Conservation (phyloP, 768 basidiomycete species). For the Calocera cornea region DNA sequence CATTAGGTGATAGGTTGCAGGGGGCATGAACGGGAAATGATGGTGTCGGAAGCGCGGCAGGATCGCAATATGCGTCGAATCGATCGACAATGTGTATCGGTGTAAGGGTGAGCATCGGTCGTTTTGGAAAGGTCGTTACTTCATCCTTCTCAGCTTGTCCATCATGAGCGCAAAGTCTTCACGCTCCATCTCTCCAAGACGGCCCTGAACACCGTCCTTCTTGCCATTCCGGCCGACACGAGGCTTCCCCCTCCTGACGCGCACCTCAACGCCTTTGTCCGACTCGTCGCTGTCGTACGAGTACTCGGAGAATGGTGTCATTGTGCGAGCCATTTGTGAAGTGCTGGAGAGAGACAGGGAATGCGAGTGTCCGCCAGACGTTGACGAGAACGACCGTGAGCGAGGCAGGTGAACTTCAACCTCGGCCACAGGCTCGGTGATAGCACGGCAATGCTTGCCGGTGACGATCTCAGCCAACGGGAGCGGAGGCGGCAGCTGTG, state of each 20-base stretch:
- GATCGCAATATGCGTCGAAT: not conserved
- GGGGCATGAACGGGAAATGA: not conserved
- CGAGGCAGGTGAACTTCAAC: not conserved
- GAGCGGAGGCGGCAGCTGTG: not conserved
- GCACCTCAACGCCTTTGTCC: not conserved
- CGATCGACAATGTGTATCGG: not conserved
- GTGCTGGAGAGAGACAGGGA: not conserved
- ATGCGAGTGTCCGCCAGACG: not conserved
- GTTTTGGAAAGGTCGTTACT: not conserved
- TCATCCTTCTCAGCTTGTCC: not conserved
- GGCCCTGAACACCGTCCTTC: not conserved
- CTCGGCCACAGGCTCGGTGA: not conserved
- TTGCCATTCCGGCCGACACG: not conserved
- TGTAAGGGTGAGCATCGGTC: too few relatives aligned
- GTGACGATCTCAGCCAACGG: not conserved
- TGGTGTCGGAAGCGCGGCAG: not conserved
- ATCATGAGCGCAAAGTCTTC: not conserved
- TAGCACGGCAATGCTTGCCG: not conserved
- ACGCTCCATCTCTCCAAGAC: not conserved
- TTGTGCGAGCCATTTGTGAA: not conserved
- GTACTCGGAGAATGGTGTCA: conserved; percentile 1
- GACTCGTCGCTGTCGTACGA: conserved; percentile 4
- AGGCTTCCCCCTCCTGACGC: not conserved
- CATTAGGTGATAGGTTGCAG: not conserved
- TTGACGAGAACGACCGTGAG: not conserved